Evolutionary conservation across 495 filamentous ascomycete species (phyloP).

Genomic region (Talaromyces proteolyticus): DNA sequence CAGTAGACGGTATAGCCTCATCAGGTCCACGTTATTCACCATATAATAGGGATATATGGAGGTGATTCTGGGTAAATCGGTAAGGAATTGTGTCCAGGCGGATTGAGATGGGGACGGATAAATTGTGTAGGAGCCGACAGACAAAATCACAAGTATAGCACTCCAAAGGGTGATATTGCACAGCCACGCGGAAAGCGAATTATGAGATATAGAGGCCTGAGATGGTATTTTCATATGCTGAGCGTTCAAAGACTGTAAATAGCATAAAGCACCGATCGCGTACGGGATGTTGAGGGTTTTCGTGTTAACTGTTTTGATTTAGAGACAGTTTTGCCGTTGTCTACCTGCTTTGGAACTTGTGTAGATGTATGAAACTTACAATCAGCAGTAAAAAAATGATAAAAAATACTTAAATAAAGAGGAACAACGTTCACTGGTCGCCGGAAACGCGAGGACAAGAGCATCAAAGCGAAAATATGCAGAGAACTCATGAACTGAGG

Average conservation of each 20-base stretch:
- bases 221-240: too few species aligned
- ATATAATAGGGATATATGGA: not conserved
- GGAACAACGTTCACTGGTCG: not conserved
- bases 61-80: not conserved
- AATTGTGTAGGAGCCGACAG: not conserved
- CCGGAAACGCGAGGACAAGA: not conserved
- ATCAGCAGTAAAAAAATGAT: not conserved
- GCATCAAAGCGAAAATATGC: not conserved
- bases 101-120: not conserved
- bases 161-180: not conserved
- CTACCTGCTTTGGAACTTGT: too few species aligned
- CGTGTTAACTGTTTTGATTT: not conserved
- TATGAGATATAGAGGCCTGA: not conserved
- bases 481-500: not conserved
- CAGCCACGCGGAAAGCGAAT: not conserved
- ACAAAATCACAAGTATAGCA: not conserved
- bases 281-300: not conserved
- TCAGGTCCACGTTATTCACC: not conserved
- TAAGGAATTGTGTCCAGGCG: not conserved
- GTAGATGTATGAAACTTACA: not conserved
- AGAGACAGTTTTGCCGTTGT: not conserved
- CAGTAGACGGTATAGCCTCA: not conserved
- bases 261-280: not conserved
- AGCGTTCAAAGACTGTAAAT: not conserved
- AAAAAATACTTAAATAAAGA: not conserved